phyloP scores from a whole-genome alignment of 768 basidiomycete genomes.

The Podaxis pistillaris region DNA sequence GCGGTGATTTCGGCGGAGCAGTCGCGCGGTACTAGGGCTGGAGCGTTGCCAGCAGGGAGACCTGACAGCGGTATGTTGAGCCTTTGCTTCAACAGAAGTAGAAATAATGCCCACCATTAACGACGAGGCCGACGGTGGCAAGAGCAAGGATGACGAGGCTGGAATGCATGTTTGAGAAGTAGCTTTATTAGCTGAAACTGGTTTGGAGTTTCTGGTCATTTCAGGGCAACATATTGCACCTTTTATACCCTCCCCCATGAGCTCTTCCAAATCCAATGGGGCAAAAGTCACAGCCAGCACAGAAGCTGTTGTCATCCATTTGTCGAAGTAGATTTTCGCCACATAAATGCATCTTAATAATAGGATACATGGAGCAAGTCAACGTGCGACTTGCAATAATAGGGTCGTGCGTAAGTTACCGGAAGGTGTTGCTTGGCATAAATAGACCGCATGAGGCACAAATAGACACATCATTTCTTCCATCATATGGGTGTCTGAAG shows the following conservation, averaged over 20 bases:
- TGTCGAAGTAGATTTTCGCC: not conserved
- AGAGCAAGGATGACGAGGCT: slow-evolving; percentile 5
- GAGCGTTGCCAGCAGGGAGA: slow-evolving; percentile 7
- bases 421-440: not conserved
- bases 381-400: not conserved
- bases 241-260: slow-evolving; percentile 4
- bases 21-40: slow-evolving; percentile 15
- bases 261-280: slow-evolving; percentile 7
- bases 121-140: not conserved
- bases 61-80: not conserved
- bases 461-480: not conserved
- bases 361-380: not conserved
- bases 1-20: slow-evolving; percentile 23
- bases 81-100: not conserved
- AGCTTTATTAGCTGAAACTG: not conserved
- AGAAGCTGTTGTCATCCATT: not conserved
- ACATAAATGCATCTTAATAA: not conserved
- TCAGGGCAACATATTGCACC: not conserved
- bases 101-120: slow-evolving; percentile 1
- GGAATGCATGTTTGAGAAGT: slow-evolving; percentile 3
- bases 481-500: not conserved
- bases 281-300: slow-evolving; percentile 3
- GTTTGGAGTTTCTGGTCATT: not conserved
- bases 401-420: not conserved
- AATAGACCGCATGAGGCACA: not conserved